Evolutionary conservation across 768 basidiomycete species (phyloP), one percentile per base, ranked within the genome.

Genomic region (Suillus hirtellus): DNA sequence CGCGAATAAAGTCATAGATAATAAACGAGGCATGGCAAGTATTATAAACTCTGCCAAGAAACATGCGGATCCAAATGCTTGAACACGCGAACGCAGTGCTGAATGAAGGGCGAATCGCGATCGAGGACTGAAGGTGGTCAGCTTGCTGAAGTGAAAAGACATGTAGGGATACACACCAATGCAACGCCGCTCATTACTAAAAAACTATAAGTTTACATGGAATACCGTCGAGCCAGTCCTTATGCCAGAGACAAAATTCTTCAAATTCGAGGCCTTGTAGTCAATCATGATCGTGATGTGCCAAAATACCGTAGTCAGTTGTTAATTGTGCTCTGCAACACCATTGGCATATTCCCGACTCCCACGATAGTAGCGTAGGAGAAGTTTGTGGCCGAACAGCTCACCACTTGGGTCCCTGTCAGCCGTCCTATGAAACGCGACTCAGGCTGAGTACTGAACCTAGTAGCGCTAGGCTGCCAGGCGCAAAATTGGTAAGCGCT

Each of bases 1-100:
- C 0, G 93, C 88, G 68, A 88, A 89, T 35, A 89, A 61, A 0
- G 96, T 96, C 77, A 97, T 85, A 4, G 87, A 89, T 10, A 96
- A 79, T 2, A 95, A 79, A 19, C 96, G 79, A 0, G 96, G 96
- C 0, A 92, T 60, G 8, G 89, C 83, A 14, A 96, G 83, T 11
- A 91, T 72, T 8, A 80, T 42, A 81, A 86, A 93, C 72, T 93
- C 88, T 40, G 79, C 59, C 14, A 77, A 52, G 61, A 85, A 79
- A 21, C 77, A 72, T 37, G 81, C 72, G 8, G 71, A 62, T 24
- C 71, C 76, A 21, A 77, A 73, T 4, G 76, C 60, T 5, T 81
- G 73, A 2, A 84, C 70, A 21, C 86, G 84, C 3, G 85, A 83
- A 37, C 76, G 77, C 17, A 89, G 65, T 3, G 85, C 80, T 2